Base-by-base conservation (phyloP, 352 stramenopile species). In the Phytophthora foliorum region DNA sequence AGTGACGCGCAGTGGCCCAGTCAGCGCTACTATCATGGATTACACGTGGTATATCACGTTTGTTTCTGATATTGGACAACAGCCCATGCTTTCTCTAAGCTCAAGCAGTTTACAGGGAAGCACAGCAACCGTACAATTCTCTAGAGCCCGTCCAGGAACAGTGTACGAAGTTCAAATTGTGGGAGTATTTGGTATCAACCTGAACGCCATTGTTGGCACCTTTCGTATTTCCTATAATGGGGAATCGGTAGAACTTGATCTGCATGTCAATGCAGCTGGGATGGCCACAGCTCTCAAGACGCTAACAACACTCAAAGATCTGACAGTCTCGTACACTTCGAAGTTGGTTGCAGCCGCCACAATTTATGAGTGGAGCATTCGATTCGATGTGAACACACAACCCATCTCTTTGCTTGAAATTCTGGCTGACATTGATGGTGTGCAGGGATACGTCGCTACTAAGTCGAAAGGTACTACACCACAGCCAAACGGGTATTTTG, bases 391-490 rank as follows among this genome's bases (percentile, higher is more conserved):
- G 16, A 22, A 45, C 16, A 45, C 38, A 21, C 38, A 45, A 17
- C 38, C 38, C 6, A 45, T 45, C 16, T 16, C 38, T 6, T 9
- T 45, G 38, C 17, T 45, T 11, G 38, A 45, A 22, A 21, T 45
- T 24, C 6, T 6, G 16, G 14, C 22, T 22, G 17, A 22, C 22
- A 9, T 45, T 22, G 5, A 24, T 21, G 38, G 17, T 22, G 38
- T 24, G 17, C 6, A 45, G 38, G 38, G 38, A 45, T 45, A 22
- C 17, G 16, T 54, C 5, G 57, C 36, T 29, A 24, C 19, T 2
- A 65, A 58, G 13, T 44, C 46, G 19, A 41, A 32, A 46, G 57
- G 57, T n/a, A 65, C 57, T 8, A 39, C 46, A 21, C 46, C 57
- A 9, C 8, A 31, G 2, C 46, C 57, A 13, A 65, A 50, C 21